These are phyloP conservation scores for Liriodendron chinense DNA, from an alignment of 164 flowering plant genomes.

Conservation along the genomic window DNA sequence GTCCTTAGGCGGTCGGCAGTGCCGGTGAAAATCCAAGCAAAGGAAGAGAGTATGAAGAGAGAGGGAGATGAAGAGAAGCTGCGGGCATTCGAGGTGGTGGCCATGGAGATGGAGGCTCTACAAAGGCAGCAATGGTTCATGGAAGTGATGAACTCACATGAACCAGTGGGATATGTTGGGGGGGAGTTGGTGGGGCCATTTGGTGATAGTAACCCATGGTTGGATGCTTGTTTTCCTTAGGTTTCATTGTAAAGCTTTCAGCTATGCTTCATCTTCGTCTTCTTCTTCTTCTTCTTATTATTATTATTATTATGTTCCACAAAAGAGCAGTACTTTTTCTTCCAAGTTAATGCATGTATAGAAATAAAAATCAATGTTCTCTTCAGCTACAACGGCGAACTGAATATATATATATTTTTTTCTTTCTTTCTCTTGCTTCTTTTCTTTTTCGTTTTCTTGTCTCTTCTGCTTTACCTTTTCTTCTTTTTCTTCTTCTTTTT, in stretches of 20 bases:
- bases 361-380: no score
- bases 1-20: not conserved
- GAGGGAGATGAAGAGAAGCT: not conserved
- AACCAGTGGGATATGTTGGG: not conserved
- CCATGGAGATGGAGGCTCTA: slow-evolving; percentile 16
- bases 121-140: slow-evolving; percentile 21
- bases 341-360: not conserved
- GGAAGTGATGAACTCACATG: slow-evolving; percentile 14
- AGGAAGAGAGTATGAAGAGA: not conserved
- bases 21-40: not conserved
- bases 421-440: not conserved
- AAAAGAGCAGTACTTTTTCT: not conserved
- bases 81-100: not conserved
- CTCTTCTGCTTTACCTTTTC: not conserved
- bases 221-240: not conserved
- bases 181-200: slow-evolving; percentile 4
- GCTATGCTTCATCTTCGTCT: no score
- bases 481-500: not conserved
- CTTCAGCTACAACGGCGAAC: not conserved
- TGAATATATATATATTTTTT: no score
- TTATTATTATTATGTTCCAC: no score
- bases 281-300: no score
- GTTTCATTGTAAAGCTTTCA: not conserved
- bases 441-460: no score
- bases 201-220: slow-evolving; percentile 3